Base-by-base conservation (phyloP, 1,284 basidiomycete genomes). In the Lignosus rhinocerotis region DNA sequence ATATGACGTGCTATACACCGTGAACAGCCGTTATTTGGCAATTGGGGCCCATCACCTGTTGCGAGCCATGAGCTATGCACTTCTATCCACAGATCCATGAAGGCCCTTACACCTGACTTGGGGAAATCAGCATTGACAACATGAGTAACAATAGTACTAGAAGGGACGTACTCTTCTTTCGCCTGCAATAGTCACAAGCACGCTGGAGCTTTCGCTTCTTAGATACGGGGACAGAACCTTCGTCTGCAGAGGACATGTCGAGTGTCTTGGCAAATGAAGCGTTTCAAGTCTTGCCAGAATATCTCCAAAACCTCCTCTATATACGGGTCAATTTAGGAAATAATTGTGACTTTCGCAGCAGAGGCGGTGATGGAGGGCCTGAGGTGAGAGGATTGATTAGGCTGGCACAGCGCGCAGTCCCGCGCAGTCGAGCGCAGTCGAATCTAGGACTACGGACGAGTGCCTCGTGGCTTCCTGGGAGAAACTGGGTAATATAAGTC, bases 1-100 rank as follows among this genome's bases (percentile, higher is more conserved):
- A 84, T 78, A 55, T 78, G 84, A 63, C 86, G 88, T 6, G 89
- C 80, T 16, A 82, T 75, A 69, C 93, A 94, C 69, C 91, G 92
- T 0, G 91, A 88, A 69, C 93, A 95, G 52, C 78, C 76, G 57
- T 85, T 86, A 19, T 80, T 80, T 2, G 81, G 81, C 82, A 84
- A 87, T 38, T 66, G 61, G 6, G 66, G 63, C 3, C 71, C 70
- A 65, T 72, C 71, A 53, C 71, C 71, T 72, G 41, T 12, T 0
- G 16, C 17, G 12, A 1, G 0, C 11, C 14, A 2, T 21, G 12
- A 7, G n/a, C n/a, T 8, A 3, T 6, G 17, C 6, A 6, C 14
- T 9, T 31, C 21, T 0, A 8, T 12, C 6, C 14, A n/a, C 7
- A 14, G n/a, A 39, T 17, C 4, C 14, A 17, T 0, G n/a, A 11